A percentile compares a stretch with the other conserved stretches of the same genome.
These are phyloP conservation scores for Pleurotus pulmonarius DNA, from an alignment of 768 basidiomycete species.

Conservation along the genomic window DNA sequence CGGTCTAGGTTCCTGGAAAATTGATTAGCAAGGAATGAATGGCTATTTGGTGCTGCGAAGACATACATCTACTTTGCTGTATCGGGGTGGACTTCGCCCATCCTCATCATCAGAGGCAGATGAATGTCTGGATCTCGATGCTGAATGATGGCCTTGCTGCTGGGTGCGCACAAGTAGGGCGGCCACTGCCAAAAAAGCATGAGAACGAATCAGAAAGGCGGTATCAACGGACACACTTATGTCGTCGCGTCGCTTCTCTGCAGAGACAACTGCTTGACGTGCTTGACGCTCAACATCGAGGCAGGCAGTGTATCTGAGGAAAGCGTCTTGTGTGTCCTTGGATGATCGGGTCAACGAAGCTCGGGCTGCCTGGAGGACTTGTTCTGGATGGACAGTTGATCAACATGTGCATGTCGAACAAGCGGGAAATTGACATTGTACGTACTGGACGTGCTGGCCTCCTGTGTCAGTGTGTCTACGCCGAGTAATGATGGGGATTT, in stretches of 20 bases:
- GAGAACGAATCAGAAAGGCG: conserved; percentile 12
- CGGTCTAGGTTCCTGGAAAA: conserved; percentile 1
- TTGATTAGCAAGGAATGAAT: neutral
- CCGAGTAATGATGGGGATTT: conserved; percentile 48
- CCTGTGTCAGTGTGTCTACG: conserved; percentile 51
- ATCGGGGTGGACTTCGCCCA: conserved; percentile 3
- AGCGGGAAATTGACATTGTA: conserved; percentile 1
- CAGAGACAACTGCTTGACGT: conserved; percentile 55
- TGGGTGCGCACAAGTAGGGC: conserved; percentile 44
- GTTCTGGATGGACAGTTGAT: conserved; percentile 31
- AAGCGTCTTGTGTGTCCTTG: conserved; percentile 70
- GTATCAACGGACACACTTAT: conserved; percentile 35
- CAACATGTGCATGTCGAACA: conserved; percentile 9
- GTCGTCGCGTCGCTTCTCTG: conserved; percentile 70
- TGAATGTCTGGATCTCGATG: conserved; percentile 47
- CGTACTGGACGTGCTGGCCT: conserved; percentile 61
- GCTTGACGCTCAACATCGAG: conserved; percentile 67
- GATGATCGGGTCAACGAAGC: conserved; percentile 59
- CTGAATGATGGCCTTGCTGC: conserved; percentile 28
- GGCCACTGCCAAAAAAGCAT: conserved; percentile 32
- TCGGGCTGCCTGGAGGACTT: conserved; percentile 61
- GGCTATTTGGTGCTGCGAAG: neutral
- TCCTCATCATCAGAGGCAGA: conserved; percentile 34
- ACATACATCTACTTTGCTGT: neutral
- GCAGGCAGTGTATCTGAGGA: conserved; percentile 65